phyloP scores from a whole-genome alignment of 2,329 filamentous ascomycete genomes.

The Salinomyces thailandicus region DNA sequence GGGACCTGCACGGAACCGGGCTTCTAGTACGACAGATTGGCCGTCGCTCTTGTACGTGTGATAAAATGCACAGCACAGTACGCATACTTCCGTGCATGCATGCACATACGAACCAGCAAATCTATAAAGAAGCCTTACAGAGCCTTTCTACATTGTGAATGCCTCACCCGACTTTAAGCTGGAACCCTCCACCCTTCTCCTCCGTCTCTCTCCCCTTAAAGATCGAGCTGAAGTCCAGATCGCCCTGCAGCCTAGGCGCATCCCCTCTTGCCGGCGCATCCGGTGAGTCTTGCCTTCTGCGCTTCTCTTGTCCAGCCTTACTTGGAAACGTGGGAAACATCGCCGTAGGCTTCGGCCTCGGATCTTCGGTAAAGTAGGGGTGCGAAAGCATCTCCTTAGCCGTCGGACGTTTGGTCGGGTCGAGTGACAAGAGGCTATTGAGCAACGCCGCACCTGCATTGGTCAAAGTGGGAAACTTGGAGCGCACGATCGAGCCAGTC shows the following conservation, averaged over 20 bases:
- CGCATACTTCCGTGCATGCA: too few species aligned
- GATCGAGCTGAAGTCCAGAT: slow-evolving; percentile 40
- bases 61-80: too few species aligned
- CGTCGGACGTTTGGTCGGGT: slow-evolving; percentile 60
- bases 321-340: slow-evolving; percentile 97
- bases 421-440: slow-evolving; percentile 57
- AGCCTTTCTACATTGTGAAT: too few species aligned
- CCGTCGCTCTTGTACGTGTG: too few species aligned
- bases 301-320: slow-evolving; percentile 82
- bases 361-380: slow-evolving; percentile 79
- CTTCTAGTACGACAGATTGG: too few species aligned
- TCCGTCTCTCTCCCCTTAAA: slow-evolving; percentile 40
- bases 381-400: slow-evolving; percentile 67
- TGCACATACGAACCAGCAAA: too few species aligned
- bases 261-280: slow-evolving; percentile 70
- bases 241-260: slow-evolving; percentile 23
- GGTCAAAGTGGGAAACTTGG: slow-evolving; percentile 74
- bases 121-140: too few species aligned
- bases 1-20: too few species aligned
- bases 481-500: slow-evolving; percentile 48
- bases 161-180: slow-evolving; percentile 21
- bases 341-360: slow-evolving; percentile 75
- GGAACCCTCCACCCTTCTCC: slow-evolving; percentile 40
- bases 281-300: slow-evolving; percentile 61
- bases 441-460: slow-evolving; percentile 62